Percentiles rank a stretch among this genome's conserved stretches.
Evolutionary conservation across 768 basidiomycete species (phyloP).

Genomic region (Calocera viscosa): DNA sequence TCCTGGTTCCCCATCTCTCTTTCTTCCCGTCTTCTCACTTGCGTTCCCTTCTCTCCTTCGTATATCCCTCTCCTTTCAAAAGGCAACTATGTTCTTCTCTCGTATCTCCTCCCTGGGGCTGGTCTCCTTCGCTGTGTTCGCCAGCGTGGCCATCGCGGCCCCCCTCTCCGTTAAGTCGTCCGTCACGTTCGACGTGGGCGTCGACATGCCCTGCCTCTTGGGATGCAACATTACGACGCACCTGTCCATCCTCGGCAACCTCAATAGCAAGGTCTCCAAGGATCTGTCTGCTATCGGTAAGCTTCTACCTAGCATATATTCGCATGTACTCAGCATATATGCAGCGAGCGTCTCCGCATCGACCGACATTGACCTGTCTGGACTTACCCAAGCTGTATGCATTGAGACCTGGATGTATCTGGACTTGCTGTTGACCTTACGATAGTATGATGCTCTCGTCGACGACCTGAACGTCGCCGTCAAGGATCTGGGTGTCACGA

Average conservation of each 20-base stretch:
- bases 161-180: background rate
- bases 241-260: background rate
- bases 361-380: background rate
- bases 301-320: background rate
- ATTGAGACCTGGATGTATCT: background rate
- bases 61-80: background rate
- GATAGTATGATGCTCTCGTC: background rate
- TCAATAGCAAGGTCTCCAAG: background rate
- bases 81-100: background rate
- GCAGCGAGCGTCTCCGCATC: background rate
- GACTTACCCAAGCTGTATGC: background rate
- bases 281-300: background rate
- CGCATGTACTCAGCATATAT: slow-evolving; percentile 1
- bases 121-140: background rate
- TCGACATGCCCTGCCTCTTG: background rate
- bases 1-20: no score
- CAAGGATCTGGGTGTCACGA: background rate
- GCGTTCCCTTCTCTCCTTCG: background rate
- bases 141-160: background rate
- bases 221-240: background rate
- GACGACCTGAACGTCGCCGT: background rate
- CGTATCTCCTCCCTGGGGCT: background rate
- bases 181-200: background rate
- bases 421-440: background rate
- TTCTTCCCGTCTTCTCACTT: background rate